Evolutionary conservation across 73 alveolate genomes (phyloP).

Genomic region (Paramecium primaurelia): DNA sequence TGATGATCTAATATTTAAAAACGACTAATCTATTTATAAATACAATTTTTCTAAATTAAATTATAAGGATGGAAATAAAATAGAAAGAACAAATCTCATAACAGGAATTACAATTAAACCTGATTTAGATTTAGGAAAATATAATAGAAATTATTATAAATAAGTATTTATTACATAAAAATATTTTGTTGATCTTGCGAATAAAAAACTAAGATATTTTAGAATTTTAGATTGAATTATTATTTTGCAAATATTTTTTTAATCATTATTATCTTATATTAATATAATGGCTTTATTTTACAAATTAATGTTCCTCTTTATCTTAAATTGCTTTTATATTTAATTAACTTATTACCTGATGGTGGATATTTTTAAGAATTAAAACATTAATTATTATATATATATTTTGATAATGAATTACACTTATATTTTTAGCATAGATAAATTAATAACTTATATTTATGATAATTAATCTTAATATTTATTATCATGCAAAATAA

Average conservation of each 20-base stretch:
- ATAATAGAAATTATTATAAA: not conserved
- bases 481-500: not conserved
- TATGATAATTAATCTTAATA: not conserved
- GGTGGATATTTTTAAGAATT: too few relatives aligned
- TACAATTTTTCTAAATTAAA: not conserved
- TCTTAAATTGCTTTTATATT: too few relatives aligned
- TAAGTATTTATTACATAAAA: not conserved
- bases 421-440: not conserved
- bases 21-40: not conserved
- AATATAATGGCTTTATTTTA: too few relatives aligned
- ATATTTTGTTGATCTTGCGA: not conserved
- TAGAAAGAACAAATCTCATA: not conserved
- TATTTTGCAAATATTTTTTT: too few relatives aligned
- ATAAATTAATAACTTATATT: not conserved
- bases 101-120: not conserved
- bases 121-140: not conserved
- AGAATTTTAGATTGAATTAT: not conserved
- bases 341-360: too few relatives aligned
- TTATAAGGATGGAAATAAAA: not conserved
- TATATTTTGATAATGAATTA: not conserved
- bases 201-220: not conserved
- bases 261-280: too few relatives aligned
- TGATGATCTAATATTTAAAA: not conserved
- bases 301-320: too few relatives aligned
- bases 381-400: too few relatives aligned